Evolutionary conservation across 192 early-diverging fungal species (phyloP).

Genomic region (Powellomyces hirtus): DNA sequence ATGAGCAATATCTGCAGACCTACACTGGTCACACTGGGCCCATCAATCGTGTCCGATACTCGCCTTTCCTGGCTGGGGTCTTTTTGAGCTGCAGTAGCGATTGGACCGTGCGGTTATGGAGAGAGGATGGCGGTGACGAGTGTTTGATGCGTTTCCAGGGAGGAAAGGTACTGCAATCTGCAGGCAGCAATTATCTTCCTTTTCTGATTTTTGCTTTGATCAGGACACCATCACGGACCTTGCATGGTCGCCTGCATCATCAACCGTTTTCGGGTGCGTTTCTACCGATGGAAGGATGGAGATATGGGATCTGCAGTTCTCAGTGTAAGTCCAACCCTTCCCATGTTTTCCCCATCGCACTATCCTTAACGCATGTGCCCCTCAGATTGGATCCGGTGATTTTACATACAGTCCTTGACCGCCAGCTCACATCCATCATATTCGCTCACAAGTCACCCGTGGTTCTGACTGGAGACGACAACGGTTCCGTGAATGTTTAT

Average conservation of each 20-base stretch:
- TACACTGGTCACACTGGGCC: slow-evolving; percentile 58
- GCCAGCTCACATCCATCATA: slow-evolving; percentile 50
- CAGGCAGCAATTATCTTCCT: background rate
- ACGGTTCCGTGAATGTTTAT: slow-evolving; percentile 55
- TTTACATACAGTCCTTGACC: slow-evolving; percentile 56
- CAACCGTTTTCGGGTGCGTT: slow-evolving; percentile 59
- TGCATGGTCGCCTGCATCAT: slow-evolving; percentile 48
- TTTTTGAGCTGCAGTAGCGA: slow-evolving; percentile 54
- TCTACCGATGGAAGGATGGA: slow-evolving; percentile 57
- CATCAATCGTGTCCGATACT: slow-evolving; percentile 55
- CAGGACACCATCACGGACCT: slow-evolving; percentile 58
- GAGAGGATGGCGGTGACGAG: slow-evolving; percentile 46
- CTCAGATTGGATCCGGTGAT: slow-evolving; percentile 56
- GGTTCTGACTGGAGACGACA: slow-evolving; percentile 60
- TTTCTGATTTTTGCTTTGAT: background rate
- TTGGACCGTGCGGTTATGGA: slow-evolving; percentile 60
- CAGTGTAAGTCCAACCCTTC: slow-evolving; percentile 41
- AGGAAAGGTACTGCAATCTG: slow-evolving; percentile 42
- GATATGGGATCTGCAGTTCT: slow-evolving; percentile 59
- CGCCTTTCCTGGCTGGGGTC: slow-evolving; percentile 45
- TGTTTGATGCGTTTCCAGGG: slow-evolving; percentile 54
- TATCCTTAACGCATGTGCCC: background rate
- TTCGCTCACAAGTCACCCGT: slow-evolving; percentile 49
- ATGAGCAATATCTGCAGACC: slow-evolving; percentile 59
- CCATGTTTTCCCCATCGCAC: background rate